Percentiles rank a stretch among this genome's conserved stretches.
Conservation (phyloP, 768 basidiomycete genomes). For the Tylopilus balloui region DNA sequence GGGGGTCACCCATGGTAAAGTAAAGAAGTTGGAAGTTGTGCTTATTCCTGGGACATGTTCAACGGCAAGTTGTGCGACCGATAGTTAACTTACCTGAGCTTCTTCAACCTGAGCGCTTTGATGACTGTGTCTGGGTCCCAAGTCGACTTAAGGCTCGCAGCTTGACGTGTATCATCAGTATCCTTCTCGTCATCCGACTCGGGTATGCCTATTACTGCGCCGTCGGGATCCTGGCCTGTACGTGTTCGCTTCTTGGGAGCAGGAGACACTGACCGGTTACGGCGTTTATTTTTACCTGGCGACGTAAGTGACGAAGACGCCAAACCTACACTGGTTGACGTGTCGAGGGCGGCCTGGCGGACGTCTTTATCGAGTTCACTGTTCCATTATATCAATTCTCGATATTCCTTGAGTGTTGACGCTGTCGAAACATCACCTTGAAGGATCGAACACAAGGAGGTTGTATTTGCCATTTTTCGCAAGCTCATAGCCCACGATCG, state of each 20-base stretch:
- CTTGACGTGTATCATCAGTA: conserved; percentile 1
- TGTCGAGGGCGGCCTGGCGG: conserved; percentile 22
- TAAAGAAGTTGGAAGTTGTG: conserved; percentile 78
- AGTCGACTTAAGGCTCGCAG: background rate
- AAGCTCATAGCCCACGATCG: conserved; percentile 80
- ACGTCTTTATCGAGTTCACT: conserved; percentile 10
- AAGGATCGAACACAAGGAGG: conserved; percentile 77
- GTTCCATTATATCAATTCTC: conserved; percentile 2
- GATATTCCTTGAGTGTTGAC: background rate
- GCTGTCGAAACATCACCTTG: conserved; percentile 40
- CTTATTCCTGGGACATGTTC: conserved; percentile 23
- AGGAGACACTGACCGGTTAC: conserved; percentile 18
- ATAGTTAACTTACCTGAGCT: conserved; percentile 36
- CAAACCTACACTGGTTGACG: conserved; percentile 1
- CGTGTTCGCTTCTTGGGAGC: conserved; percentile 30
- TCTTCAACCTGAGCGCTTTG: conserved; percentile 47
- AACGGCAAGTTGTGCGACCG: background rate
- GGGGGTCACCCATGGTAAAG: conserved; percentile 66
- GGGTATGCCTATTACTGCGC: conserved; percentile 23
- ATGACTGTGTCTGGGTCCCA: conserved; percentile 36
- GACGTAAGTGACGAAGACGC: conserved; percentile 7
- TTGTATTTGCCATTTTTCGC: conserved; percentile 51
- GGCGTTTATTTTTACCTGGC: conserved; percentile 22
- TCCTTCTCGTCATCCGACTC: conserved; percentile 17
- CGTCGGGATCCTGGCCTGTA: conserved; percentile 20